Percentiles rank a stretch among this genome's conserved stretches.
phyloP scores from a whole-genome alignment of 2,329 filamentous ascomycete species.

The Penicillium palitans region DNA sequence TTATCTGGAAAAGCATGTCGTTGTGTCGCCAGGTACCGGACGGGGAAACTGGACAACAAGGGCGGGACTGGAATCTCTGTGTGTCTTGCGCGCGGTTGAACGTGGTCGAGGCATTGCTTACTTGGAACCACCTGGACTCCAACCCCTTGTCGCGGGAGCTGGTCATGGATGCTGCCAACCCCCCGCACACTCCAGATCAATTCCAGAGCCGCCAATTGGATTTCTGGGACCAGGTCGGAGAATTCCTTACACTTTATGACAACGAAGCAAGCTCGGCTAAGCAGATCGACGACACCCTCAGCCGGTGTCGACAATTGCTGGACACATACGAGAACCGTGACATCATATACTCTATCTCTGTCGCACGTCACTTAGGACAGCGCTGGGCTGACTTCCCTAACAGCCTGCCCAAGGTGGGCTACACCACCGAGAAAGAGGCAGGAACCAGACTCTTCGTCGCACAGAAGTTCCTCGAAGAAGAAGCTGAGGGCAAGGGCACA shows the following conservation, averaged over 20 bases:
- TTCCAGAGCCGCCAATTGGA: slow-evolving; percentile 65
- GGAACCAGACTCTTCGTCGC: slow-evolving; percentile 68
- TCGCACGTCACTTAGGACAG: slow-evolving; percentile 72
- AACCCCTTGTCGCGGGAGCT: slow-evolving; percentile 48
- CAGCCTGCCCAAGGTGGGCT: slow-evolving; percentile 55
- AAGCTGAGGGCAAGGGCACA: slow-evolving; percentile 67
- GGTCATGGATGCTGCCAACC: slow-evolving; percentile 42
- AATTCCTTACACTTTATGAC: slow-evolving; percentile 68
- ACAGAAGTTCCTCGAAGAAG: slow-evolving; percentile 67
- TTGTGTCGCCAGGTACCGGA: slow-evolving; percentile 50
- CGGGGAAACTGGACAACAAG: slow-evolving; percentile 37
- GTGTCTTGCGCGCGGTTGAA: slow-evolving; percentile 70
- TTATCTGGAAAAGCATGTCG: slow-evolving; percentile 61
- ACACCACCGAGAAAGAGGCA: slow-evolving; percentile 66
- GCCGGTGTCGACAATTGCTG: slow-evolving; percentile 67
- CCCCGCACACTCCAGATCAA: slow-evolving; percentile 48
- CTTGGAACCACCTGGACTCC: slow-evolving; percentile 64
- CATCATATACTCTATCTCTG: slow-evolving; percentile 83
- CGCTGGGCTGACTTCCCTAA: slow-evolving; percentile 62
- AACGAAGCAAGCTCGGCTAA: slow-evolving; percentile 54
- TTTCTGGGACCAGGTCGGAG: slow-evolving; percentile 79
- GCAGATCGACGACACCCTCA: slow-evolving; percentile 66
- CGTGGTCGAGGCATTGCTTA: slow-evolving; percentile 74
- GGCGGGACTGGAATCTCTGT: slow-evolving; percentile 57
- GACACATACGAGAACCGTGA: slow-evolving; percentile 84